Percentiles rank a stretch among this genome's conserved stretches.
Conservation (phyloP, 768 basidiomycete species). For the Pleurotus ostreatus region DNA sequence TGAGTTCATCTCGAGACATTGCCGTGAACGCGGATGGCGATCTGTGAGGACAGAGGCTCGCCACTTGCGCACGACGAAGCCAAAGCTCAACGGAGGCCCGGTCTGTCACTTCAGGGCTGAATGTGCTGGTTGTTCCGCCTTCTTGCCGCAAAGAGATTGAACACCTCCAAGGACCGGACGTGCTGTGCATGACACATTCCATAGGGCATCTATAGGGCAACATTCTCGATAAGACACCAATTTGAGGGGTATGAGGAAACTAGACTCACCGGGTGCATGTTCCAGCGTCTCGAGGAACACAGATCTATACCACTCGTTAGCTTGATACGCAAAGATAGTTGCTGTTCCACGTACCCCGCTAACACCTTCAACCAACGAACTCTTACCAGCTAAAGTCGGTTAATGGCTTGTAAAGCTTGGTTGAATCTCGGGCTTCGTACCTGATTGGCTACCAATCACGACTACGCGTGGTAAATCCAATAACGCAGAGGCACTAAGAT, state of each 20-base stretch:
- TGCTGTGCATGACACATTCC: constrained; percentile 46
- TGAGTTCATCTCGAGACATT: constrained; percentile 23
- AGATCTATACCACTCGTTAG: constrained; percentile 35
- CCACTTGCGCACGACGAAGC: constrained; percentile 58
- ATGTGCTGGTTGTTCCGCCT: constrained; percentile 20
- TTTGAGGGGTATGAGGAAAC: neutral
- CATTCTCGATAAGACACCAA: neutral
- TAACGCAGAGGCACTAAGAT: constrained; percentile 28
- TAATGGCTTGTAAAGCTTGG: neutral
- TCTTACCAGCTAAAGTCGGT: constrained; percentile 45
- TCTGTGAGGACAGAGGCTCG: constrained; percentile 44
- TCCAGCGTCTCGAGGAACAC: constrained; percentile 57
- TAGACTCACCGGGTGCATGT: constrained; percentile 50
- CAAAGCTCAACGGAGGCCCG: constrained; percentile 43
- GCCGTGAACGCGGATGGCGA: constrained; percentile 18
- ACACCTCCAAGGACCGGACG: constrained; percentile 36
- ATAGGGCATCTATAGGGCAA: constrained; percentile 40
- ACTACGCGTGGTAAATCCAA: constrained; percentile 49
- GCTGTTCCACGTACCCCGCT: constrained; percentile 37
- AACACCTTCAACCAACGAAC: constrained; percentile 55
- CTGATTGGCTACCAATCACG: constrained; percentile 55
- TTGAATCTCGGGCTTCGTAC: constrained; percentile 22
- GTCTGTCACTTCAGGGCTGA: constrained; percentile 38
- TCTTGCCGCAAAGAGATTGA: constrained; percentile 36
- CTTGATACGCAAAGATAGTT: neutral